Evolutionary conservation across 2,329 filamentous ascomycete species (phyloP), one percentile per base, ranked within the genome.

Genomic region (Pezizomycotina sp.): DNA sequence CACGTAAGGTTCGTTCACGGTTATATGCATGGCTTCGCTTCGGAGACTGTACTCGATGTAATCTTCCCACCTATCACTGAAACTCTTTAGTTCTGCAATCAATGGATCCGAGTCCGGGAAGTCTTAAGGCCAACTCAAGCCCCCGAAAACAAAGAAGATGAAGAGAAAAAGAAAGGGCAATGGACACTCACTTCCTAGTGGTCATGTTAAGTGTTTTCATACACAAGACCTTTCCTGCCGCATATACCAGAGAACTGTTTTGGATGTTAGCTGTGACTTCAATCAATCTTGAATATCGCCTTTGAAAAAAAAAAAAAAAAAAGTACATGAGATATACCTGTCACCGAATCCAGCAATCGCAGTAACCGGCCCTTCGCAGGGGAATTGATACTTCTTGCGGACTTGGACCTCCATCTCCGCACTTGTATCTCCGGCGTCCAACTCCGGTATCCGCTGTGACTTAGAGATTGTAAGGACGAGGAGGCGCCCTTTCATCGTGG

Each of bases 261-360:
- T 26, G 16, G 19, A 34, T 10, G 35, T 30, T 25, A 7, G 24
- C 14, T 9, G 23, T 33, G 19, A 16, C 10, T 9, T n/a, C 18
- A 26, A 31, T n/a, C n/a, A 7, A 21, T 4, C 31, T 13, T 35
- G 26, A 16, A 27, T 25, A 15, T 14, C 6, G 6, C 15, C 5
- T n/a, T 9, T 4, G 8, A 34, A 12, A 18, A 34, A 22, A 13
- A 14, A 12, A n/a, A 16, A 34, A 13, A 31, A 32, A 25, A 31
- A 21, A 13, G 24, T 6, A 10, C 14, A 19, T 27, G 12, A 13
- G 22, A 21, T 23, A 41, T 43, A 51, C 49, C 36, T 46, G 10
- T 35, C 36, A 4, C 51, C 46, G 26, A 48, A 52, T 4, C 46
- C 42, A 6, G 50, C 49, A 15, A 53, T 16, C 4, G 49, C 51